These are phyloP conservation scores for Trametes meyenii DNA, from an alignment of 768 basidiomycete genomes.

Conservation along the genomic window DNA sequence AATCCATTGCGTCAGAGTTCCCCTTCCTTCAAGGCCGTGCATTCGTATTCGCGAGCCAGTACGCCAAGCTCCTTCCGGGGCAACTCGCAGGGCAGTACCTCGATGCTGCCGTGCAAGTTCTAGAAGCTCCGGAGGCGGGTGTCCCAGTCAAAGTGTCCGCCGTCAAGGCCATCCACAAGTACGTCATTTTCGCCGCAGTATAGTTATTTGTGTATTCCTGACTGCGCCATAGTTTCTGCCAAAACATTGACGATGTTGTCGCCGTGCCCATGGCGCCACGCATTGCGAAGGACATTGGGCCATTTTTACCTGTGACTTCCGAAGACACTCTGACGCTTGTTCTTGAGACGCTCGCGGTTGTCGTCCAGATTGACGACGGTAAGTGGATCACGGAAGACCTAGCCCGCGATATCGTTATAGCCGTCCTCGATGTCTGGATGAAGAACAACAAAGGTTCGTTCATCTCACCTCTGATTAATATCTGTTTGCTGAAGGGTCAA, in stretches of 20 bases:
- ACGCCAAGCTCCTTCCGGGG: slow-evolving; percentile 69
- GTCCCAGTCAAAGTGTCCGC: slow-evolving; percentile 95
- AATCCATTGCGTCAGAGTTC: slow-evolving; percentile 53
- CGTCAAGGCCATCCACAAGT: slow-evolving; percentile 94
- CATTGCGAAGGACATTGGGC: slow-evolving; percentile 80
- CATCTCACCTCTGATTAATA: background rate
- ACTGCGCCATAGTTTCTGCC: slow-evolving; percentile 60
- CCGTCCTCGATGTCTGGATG: slow-evolving; percentile 80
- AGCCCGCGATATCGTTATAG: slow-evolving; percentile 64
- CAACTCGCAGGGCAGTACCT: slow-evolving; percentile 84
- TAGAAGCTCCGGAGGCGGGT: slow-evolving; percentile 70
- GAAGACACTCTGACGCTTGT: slow-evolving; percentile 91
- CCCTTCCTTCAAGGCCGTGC: slow-evolving; percentile 95
- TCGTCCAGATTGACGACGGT: slow-evolving; percentile 72
- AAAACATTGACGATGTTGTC: slow-evolving; percentile 60
- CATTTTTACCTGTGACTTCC: slow-evolving; percentile 76
- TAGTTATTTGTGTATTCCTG: background rate
- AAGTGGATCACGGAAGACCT: slow-evolving; percentile 73
- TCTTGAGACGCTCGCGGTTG: slow-evolving; percentile 80
- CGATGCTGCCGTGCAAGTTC: slow-evolving; percentile 81
- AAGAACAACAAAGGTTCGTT: slow-evolving; percentile 80
- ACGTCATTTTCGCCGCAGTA: slow-evolving; percentile 28
- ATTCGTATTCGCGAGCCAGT: slow-evolving; percentile 94
- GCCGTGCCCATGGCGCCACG: slow-evolving; percentile 67
- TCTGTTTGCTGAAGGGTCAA: background rate